Evolutionary conservation across 1,284 basidiomycete species (phyloP), one percentile per base, ranked within the genome.

Genomic region (Xerocomus cyaneibrunnescens): DNA sequence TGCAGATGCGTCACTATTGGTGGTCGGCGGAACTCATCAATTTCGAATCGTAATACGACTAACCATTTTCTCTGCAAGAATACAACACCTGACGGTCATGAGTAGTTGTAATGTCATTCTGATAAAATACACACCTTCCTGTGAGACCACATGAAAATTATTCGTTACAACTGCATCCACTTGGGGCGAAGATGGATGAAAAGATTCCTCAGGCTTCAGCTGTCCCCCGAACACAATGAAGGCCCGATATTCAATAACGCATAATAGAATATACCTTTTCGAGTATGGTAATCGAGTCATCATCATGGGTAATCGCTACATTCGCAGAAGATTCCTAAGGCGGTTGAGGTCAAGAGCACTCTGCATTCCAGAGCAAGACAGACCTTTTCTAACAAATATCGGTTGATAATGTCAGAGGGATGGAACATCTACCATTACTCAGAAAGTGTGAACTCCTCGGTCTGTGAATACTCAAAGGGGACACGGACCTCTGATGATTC

Each of bases 341-440:
- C 27, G n/a, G 16, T n/a, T 25, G n/a, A 31, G 14, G 16, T 32
- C 31, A 12, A 35, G 5, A 35, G n/a, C 10, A 35, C 8, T 8
- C 3, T 9, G 16, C 13, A 7, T 6, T 8, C n/a, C n/a, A n/a
- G 7, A 40, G 10, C 9, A 12, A 9, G 10, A 36, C 55, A 13
- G 1, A 60, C 57, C 35, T 51, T 56, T 21, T 14, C 35, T 0
- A 59, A n/a, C n/a, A 59, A 31, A 41, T 56, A 61, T 30, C 47
- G 44, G n/a, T 61, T 59, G 34, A 59, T 16, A 10, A 47, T 7
- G 5, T 59, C 57, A 10, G 57, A 45, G 2, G 55, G 58, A n/a
- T 59, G 58, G 31, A 48, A 19, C 4, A 9, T 12, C 39, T 41
- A 13, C 3, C 8, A n/a, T 0, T 2, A 3, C 5, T n/a, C n/a